Percentiles rank a stretch among this genome's conserved stretches.
Evolutionary conservation across 2,329 filamentous ascomycete species (phyloP).

Genomic region (Alternaria ethzedia): DNA sequence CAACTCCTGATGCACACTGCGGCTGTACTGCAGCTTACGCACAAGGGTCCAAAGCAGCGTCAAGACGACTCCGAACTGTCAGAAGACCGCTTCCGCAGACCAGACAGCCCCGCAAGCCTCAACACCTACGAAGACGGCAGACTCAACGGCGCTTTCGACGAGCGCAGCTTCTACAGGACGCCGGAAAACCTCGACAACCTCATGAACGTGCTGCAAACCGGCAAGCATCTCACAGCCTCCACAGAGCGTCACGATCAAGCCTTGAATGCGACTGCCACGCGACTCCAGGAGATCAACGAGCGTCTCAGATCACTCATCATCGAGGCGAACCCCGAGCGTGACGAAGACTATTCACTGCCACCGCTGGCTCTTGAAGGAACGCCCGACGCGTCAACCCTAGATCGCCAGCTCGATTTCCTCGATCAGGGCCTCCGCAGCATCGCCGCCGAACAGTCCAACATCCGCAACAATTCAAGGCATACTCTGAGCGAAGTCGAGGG

Average conservation of each 20-base stretch:
- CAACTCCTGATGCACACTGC: constrained; percentile 88
- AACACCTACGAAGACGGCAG: constrained; percentile 69
- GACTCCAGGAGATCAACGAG: constrained; percentile 71
- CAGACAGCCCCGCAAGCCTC: constrained; percentile 78
- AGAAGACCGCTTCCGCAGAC: constrained; percentile 54
- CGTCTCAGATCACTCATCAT: constrained; percentile 72
- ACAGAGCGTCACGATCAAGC: constrained; percentile 53
- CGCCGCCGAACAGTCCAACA: constrained; percentile 59
- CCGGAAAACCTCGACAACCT: constrained; percentile 68
- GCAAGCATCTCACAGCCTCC: constrained; percentile 37
- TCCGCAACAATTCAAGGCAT: constrained; percentile 36
- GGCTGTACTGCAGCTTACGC: constrained; percentile 87
- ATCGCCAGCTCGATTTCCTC: constrained; percentile 73
- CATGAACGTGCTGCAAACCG: constrained; percentile 47
- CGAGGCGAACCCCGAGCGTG: constrained; percentile 62
- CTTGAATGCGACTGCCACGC: constrained; percentile 68
- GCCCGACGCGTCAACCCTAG: constrained; percentile 41
- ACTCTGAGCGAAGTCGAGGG: constrained; percentile 46
- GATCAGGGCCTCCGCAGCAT: constrained; percentile 69
- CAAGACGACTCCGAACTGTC: constrained; percentile 52
- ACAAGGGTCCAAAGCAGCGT: constrained; percentile 73
- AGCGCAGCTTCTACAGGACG: constrained; percentile 74
- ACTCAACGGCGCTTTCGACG: constrained; percentile 70
- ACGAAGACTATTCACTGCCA: constrained; percentile 40
- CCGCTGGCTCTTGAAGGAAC: constrained; percentile 27